Conservation (phyloP, 2,329 filamentous ascomycete species). For the Xylaria multiplex region DNA sequence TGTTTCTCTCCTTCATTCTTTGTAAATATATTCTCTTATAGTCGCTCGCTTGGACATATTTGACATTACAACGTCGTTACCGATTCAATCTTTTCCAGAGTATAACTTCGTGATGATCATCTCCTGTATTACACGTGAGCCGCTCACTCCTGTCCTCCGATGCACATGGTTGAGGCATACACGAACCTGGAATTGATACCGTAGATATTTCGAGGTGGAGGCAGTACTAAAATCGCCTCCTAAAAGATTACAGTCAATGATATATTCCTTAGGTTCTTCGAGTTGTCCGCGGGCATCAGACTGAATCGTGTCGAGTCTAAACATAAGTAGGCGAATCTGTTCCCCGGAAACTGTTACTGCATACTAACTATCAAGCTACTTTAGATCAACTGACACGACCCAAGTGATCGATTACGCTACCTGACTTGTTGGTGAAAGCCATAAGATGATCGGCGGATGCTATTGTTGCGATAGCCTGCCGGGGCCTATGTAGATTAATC, state of each 20-base stretch:
- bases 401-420: background rate
- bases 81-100: background rate
- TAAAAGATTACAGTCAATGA: too few species aligned
- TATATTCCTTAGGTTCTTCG: too few species aligned
- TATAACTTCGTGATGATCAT: background rate
- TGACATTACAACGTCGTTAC: background rate
- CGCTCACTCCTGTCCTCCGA: too few species aligned
- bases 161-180: too few species aligned
- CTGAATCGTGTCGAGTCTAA: too few species aligned
- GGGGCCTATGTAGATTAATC: background rate
- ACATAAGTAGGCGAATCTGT: too few species aligned
- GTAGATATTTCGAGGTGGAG: too few species aligned
- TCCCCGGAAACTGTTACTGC: too few species aligned
- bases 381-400: background rate
- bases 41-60: conserved; percentile 26
- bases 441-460: background rate
- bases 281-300: background rate
- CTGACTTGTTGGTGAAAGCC: background rate
- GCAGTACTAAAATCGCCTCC: too few species aligned
- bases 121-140: background rate
- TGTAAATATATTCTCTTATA: conserved; percentile 28
- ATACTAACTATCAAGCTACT: background rate
- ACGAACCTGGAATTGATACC: too few species aligned
- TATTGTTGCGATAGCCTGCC: background rate
- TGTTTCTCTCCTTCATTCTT: conserved; percentile 19